A percentile compares a stretch with the other conserved stretches of the same genome.
These are phyloP conservation scores for Pseudopyrenochaeta lycopersici DNA, from an alignment of 2,329 filamentous ascomycete species.

Conservation along the genomic window DNA sequence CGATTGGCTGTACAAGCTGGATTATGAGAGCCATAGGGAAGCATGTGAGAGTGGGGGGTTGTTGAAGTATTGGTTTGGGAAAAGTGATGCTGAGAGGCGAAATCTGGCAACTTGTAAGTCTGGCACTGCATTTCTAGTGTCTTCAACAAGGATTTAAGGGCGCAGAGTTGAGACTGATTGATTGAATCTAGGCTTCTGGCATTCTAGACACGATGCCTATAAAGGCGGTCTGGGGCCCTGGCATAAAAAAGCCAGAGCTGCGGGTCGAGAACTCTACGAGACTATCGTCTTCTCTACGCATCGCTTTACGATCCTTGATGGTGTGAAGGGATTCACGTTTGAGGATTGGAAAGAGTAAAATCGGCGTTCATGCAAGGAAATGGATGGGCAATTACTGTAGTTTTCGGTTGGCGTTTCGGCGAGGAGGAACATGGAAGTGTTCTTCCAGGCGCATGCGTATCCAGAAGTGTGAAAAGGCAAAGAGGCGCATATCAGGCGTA, in stretches of 20 bases:
- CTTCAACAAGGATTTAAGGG: too few species aligned
- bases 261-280: constrained; percentile 58
- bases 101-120: constrained; percentile 79
- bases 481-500: too few species aligned
- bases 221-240: constrained; percentile 66
- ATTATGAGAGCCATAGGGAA: constrained; percentile 81
- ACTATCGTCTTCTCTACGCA: constrained; percentile 52
- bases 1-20: constrained; percentile 74
- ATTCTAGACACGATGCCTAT: constrained; percentile 68
- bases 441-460: too few species aligned
- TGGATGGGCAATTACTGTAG: too few species aligned
- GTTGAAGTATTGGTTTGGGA: constrained; percentile 93
- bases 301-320: constrained; percentile 71
- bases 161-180: background rate
- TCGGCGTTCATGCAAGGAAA: too few species aligned
- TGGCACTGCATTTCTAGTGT: background rate
- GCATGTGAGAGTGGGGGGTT: constrained; percentile 82
- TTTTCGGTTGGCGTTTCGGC: too few species aligned
- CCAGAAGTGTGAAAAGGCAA: too few species aligned
- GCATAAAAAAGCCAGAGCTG: constrained; percentile 62
- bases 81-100: constrained; percentile 71
- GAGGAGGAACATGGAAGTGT: too few species aligned
- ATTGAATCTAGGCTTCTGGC: constrained; percentile 66
- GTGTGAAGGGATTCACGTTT: constrained; percentile 66
- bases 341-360: constrained; percentile 38